Evolutionary conservation across 257 asterid genomes (phyloP).

Genomic region (Euphrasia confusa): DNA sequence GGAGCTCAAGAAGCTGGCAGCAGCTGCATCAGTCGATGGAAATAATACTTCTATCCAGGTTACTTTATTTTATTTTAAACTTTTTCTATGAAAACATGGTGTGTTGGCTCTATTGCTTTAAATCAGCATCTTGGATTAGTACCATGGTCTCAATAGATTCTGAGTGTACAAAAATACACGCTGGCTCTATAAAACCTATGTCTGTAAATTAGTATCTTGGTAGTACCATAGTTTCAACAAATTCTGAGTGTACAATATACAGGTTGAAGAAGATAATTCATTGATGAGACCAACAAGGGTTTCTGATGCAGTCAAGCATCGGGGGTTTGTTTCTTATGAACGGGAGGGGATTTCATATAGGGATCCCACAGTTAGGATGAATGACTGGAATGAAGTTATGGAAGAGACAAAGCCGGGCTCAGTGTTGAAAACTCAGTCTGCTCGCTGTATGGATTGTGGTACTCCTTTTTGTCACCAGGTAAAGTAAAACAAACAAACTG

Average conservation of each 20-base stretch:
- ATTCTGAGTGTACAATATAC: constrained; percentile 21
- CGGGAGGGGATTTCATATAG: constrained; percentile 82
- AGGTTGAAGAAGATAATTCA: constrained; percentile 48
- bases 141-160: not conserved
- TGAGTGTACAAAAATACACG: constrained; percentile 19
- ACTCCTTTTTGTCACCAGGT: constrained; percentile 99
- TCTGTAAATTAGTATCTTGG: not conserved
- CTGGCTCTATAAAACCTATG: too few relatives aligned
- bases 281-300: constrained; percentile 66
- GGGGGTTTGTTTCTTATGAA: constrained; percentile 93
- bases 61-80: too few relatives aligned
- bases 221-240: not conserved
- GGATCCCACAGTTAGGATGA: constrained; percentile 70
- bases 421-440: constrained; percentile 86
- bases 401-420: constrained; percentile 82
- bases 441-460: constrained; percentile 99
- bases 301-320: constrained; percentile 65
- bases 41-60: constrained; percentile 45
- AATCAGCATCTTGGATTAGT: not conserved
- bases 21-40: constrained; percentile 30
- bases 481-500: not conserved
- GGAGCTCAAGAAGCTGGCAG: constrained; percentile 83
- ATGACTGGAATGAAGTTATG: constrained; percentile 94
- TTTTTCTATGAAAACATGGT: too few relatives aligned
- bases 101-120: too few relatives aligned